phyloP scores from a whole-genome alignment of 805 yeast genomes.

The Candida silvatica region DNA sequence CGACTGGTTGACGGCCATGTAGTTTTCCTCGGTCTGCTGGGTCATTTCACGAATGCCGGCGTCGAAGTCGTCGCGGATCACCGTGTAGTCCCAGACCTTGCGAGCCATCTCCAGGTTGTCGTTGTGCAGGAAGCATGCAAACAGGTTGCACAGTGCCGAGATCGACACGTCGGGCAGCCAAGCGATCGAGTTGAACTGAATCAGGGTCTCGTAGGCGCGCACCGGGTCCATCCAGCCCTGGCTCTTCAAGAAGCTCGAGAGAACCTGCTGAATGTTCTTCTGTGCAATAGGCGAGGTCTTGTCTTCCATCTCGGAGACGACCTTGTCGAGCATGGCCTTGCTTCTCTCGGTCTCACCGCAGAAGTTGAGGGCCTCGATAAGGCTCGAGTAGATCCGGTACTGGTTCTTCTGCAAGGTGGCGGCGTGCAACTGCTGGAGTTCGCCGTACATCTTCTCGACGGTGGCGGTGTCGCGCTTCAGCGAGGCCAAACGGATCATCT shows the following conservation, averaged over 20 bases:
- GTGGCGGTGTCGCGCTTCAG: conserved; percentile 27
- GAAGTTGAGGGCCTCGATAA: conserved; percentile 43
- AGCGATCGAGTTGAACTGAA: conserved; percentile 19
- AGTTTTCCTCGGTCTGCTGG: conserved; percentile 6
- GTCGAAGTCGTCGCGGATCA: conserved; percentile 26
- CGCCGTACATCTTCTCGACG: conserved; percentile 29
- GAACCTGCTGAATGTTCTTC: conserved; percentile 10
- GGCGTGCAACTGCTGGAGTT: conserved; percentile 16
- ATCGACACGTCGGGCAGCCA: conserved; percentile 28
- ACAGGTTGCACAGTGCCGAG: conserved; percentile 16
- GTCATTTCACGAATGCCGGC: conserved; percentile 7
- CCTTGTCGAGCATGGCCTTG: conserved; percentile 46
- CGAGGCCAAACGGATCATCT: conserved; percentile 31
- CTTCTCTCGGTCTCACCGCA: conserved; percentile 43
- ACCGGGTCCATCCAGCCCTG: conserved; percentile 18
- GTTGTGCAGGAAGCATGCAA: conserved; percentile 15
- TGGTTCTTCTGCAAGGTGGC: conserved; percentile 22
- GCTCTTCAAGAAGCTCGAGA: conserved; percentile 21
- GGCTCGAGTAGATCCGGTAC: conserved; percentile 39
- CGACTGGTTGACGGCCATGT: conserved; percentile 10
- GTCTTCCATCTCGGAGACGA: conserved; percentile 26
- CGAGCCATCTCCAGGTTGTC: conserved; percentile 16
- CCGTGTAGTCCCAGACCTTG: conserved; percentile 23
- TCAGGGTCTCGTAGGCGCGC: conserved; percentile 17
- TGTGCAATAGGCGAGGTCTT: conserved; percentile 7